phyloP scores from a whole-genome alignment of 2,329 filamentous ascomycete species.

The Penicillium paneum region DNA sequence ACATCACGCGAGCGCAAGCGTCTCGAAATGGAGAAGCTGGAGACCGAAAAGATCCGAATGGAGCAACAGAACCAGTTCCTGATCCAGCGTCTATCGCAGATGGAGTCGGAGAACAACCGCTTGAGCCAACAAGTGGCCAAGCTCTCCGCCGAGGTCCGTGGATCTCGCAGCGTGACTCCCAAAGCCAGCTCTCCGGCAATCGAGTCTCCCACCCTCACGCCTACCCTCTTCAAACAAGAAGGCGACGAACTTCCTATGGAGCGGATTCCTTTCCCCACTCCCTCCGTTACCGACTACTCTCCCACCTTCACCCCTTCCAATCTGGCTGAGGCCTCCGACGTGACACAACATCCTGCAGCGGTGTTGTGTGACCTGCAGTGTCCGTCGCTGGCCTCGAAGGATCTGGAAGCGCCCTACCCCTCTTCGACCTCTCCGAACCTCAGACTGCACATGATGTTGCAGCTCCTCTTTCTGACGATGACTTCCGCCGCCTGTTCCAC shows the following conservation, averaged over 20 bases:
- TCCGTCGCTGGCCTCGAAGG: constrained; percentile 70
- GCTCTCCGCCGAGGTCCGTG: constrained; percentile 46
- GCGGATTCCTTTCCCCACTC: constrained; percentile 41
- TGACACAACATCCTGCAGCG: constrained; percentile 99
- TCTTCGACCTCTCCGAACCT: constrained; percentile 42
- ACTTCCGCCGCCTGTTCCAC: constrained; percentile 59
- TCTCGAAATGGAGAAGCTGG: constrained; percentile 79
- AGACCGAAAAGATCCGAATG: constrained; percentile 60
- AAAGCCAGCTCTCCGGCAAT: constrained; percentile 35
- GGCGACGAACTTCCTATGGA: constrained; percentile 42
- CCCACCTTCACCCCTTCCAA: constrained; percentile 41
- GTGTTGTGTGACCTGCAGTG: constrained; percentile 99
- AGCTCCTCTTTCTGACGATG: constrained; percentile 66
- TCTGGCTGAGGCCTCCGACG: constrained; percentile 66
- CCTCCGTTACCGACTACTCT: constrained; percentile 39
- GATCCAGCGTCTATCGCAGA: constrained; percentile 59
- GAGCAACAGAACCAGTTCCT: constrained; percentile 72
- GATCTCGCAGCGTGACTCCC: constrained; percentile 40
- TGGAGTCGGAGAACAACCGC: constrained; percentile 54
- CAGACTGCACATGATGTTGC: constrained; percentile 58
- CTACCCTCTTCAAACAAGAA: constrained; percentile 46
- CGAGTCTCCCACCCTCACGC: constrained; percentile 40
- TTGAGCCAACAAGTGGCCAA: constrained; percentile 51
- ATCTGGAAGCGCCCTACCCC: constrained; percentile 48
- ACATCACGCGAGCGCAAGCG: constrained; percentile 94